A percentile compares a stretch with the other conserved stretches of the same genome.
These are phyloP conservation scores for Paramecium tetraurelia DNA, from an alignment of 73 alveolate species.

Conservation along the genomic window DNA sequence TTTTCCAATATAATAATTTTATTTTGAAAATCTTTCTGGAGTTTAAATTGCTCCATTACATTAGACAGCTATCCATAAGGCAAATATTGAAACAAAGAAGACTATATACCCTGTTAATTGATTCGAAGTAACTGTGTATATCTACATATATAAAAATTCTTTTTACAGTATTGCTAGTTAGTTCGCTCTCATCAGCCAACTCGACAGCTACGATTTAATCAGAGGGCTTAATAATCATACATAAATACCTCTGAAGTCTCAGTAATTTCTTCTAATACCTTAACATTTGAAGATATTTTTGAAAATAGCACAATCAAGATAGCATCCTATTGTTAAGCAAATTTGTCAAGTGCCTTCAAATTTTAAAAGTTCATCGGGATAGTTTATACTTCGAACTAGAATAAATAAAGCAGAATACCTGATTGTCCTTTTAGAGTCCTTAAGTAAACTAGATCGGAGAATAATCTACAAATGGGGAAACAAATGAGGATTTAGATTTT, in stretches of 20 bases:
- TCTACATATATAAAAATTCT: not conserved
- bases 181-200: not conserved
- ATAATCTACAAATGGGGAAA: slow-evolving; percentile 26
- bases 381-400: not conserved
- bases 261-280: not conserved
- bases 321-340: not conserved
- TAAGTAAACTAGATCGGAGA: not conserved
- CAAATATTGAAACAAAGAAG: slow-evolving; percentile 10
- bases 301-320: not conserved
- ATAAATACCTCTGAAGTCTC: not conserved
- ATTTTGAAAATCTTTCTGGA: slow-evolving; percentile 38
- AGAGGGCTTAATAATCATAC: not conserved
- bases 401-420: not conserved
- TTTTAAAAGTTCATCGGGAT: not conserved
- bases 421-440: not conserved
- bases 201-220: not conserved
- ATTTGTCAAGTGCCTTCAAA: not conserved
- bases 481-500: not conserved
- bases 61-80: slow-evolving; percentile 17
- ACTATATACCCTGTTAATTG: slow-evolving; percentile 20
- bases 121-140: slow-evolving; percentile 19
- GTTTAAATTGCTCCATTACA: slow-evolving; percentile 1
- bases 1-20: slow-evolving; percentile 22
- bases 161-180: not conserved
- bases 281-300: slow-evolving; percentile 20